Base-by-base conservation (phyloP, 2,329 filamentous ascomycete genomes). In the Periconia digitata region DNA sequence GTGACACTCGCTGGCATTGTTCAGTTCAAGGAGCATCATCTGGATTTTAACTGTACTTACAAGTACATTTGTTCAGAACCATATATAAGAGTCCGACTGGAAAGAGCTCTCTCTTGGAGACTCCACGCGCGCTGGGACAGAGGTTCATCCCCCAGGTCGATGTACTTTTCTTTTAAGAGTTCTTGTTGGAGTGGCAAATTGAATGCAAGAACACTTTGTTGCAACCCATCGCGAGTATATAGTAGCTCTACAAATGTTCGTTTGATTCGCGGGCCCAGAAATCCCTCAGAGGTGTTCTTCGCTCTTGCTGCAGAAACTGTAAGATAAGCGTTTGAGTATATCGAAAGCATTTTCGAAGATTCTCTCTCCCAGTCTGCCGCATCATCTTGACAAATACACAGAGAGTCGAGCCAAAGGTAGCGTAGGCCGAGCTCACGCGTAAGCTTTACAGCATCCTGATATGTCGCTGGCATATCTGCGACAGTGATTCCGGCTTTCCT, bases 351-450 rank as follows among this genome's bases (percentile, higher is more conserved):
- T 21, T 48, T 51, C n/a, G 53, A 44, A 6, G 53, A 52, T 39
- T 60, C 55, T 27, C 36, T 35, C 24, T 54, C 49, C 57, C 57
- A 60, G 29, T 60, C 51, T 12, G 42, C 47, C 12, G 32, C 35
- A 17, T 48, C 43, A 38, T 51, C 18, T 37, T 59, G 54, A 34
- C 45, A 48, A 22, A 55, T 57, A 41, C 56, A 59, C 10, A 59
- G 46, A 5, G 54, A 50, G 23, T 59, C 56, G n/a, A 55, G 47
- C 56, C 56, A 59, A 2, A 59, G 22, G 23, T 53, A 57, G 15
- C 55, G 51, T 8, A 49, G 21, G 4, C 52, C 54, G 7, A 57
- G 44, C 23, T 23, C 29, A 8, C 52, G 40, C 3, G 49, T 55
- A 29, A 55, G 15, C 35, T 43, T 38, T 12, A 55, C 41, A 22